Conservation (phyloP, 1,284 basidiomycete genomes). For the Moesziomyces sp. region DNA sequence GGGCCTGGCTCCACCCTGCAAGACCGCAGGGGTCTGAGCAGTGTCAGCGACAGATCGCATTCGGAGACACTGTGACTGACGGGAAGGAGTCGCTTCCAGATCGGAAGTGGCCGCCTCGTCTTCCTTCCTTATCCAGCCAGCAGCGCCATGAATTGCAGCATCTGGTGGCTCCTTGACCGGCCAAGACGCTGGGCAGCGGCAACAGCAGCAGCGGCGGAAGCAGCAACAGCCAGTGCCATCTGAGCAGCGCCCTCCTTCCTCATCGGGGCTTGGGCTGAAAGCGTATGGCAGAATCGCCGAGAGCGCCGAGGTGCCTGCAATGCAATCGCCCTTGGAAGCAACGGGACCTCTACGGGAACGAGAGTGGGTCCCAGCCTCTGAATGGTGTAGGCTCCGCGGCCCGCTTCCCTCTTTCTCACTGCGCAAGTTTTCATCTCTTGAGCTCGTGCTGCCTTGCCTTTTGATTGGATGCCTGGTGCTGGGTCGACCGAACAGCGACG, state of each 20-base stretch:
- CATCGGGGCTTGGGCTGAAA: too few species aligned
- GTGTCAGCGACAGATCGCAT: not conserved
- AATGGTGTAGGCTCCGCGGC: too few species aligned
- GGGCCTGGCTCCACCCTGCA: not conserved
- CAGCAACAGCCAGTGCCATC: not conserved
- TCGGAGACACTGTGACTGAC: not conserved
- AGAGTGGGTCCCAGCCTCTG: not conserved
- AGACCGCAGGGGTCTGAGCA: not conserved
- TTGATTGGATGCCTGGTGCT: not conserved
- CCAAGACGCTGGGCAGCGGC: too few species aligned
- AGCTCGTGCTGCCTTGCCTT: not conserved
- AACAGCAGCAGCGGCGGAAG: too few species aligned
- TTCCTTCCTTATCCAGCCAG: not conserved
- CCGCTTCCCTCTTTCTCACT: too few species aligned
- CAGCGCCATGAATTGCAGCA: not conserved
- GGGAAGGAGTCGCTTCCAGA: not conserved
- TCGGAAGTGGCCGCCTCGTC: not conserved
- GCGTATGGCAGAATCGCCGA: too few species aligned
- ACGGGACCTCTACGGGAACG: not conserved
- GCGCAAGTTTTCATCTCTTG: not conserved
- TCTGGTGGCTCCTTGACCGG: not conserved
- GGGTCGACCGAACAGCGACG: not conserved
- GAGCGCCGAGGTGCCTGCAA: too few species aligned
- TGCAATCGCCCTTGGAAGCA: not conserved
- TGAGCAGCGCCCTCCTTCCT: too few species aligned